Percentiles rank a stretch among this genome's conserved stretches.
phyloP scores from a whole-genome alignment of 768 basidiomycete species.

The Strobilomyces dryophilus region DNA sequence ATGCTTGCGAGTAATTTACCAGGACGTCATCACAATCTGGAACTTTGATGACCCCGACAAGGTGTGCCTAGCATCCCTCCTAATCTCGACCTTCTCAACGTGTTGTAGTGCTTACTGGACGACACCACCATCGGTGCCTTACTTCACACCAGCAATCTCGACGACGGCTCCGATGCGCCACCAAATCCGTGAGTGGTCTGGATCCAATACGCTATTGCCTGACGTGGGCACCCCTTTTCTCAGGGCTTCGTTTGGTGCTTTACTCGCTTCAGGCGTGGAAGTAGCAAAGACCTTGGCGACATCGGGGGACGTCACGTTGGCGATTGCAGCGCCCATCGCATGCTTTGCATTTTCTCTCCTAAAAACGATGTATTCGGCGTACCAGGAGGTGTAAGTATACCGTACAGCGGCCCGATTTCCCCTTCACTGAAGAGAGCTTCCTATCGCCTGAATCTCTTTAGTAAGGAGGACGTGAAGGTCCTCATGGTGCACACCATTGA shows the following conservation, averaged over 20 bases:
- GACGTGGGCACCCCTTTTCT: not conserved
- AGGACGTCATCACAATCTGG: constrained; percentile 10
- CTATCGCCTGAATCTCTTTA: not conserved
- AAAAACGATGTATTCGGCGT: not conserved
- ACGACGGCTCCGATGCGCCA: not conserved
- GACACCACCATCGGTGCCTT: not conserved
- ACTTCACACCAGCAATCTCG: constrained; percentile 2
- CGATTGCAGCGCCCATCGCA: not conserved
- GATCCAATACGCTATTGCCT: not conserved
- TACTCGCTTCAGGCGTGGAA: not conserved
- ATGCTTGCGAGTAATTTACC: constrained; percentile 10
- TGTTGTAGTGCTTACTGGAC: constrained; percentile 8
- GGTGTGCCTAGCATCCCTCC: not conserved
- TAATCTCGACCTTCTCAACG: not conserved
- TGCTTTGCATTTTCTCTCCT: not conserved
- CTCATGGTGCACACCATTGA: constrained; percentile 12
- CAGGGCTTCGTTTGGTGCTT: not conserved
- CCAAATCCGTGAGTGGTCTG: not conserved
- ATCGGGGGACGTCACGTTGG: not conserved
- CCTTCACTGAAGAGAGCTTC: not conserved
- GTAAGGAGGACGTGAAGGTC: constrained; percentile 4
- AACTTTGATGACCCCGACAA: constrained; percentile 13
- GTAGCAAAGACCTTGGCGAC: not conserved
- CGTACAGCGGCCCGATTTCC: no score
- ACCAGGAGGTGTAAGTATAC: constrained; percentile 7